Evolutionary conservation across 2,329 filamentous ascomycete species (phyloP), one percentile per base, ranked within the genome.

Genomic region (Pyricularia sp.): DNA sequence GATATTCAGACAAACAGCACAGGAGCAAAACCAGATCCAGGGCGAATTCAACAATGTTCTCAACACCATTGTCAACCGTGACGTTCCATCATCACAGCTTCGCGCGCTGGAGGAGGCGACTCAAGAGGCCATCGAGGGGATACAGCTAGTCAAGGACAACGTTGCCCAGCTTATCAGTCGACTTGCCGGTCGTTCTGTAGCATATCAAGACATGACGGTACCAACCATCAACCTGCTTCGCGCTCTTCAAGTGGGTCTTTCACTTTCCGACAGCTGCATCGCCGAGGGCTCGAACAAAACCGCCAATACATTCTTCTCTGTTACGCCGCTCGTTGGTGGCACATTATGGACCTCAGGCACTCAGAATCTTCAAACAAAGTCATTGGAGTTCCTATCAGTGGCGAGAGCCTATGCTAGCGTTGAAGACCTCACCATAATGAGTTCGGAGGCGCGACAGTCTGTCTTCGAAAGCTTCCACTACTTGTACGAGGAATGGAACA

Each of bases 181-280:
- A 64, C 84, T 99, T 9, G 85, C 84, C 1, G 82, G 86, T 33
- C 84, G 88, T 50, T 96, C 93, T 75, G 85, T 88, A 58, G 88
- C 88, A 17, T 98, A 97, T 74, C 92, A 93, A 70, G 95, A 99
- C 75, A 87, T 98, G 73, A 92, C 91, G 0, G 83, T 86, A 64
- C 94, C 93, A 4, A 85, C 93, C 12, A 84, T 93, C 64, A 92
- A 91, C 68, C 91, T 97, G 71, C 82, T 98, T 63, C 88, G 91
- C 69, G 92, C 92, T 73, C 81, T 98, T 11, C 87, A 90, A 72
- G 81, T 97, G 70, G 94, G 93, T 2, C 79, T 96, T 36, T 90
- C 87, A 0, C 79, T 96, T 55, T 85, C 83, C 68, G 80, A 80
- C 74, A 81, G 75, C 72, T 68, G 67, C 58, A 31, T 61, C 11